phyloP scores from a whole-genome alignment of 2,329 filamentous ascomycete genomes.

The Colletotrichum phormii region DNA sequence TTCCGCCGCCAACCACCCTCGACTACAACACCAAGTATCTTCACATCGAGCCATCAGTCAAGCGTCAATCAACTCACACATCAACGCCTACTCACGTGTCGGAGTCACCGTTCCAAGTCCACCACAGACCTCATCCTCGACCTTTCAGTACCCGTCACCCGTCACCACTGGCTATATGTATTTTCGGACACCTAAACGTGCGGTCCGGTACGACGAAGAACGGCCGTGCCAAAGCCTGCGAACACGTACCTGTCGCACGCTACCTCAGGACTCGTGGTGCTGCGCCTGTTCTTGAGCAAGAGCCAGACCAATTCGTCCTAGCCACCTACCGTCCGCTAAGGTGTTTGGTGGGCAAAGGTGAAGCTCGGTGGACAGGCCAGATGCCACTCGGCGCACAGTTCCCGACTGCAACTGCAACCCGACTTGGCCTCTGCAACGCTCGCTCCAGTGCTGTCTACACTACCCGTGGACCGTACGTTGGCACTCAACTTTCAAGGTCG shows the following conservation, averaged over 20 bases:
- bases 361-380: background rate
- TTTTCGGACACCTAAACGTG: background rate
- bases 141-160: background rate
- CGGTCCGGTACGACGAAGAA: background rate
- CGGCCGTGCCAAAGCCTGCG: background rate
- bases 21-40: background rate
- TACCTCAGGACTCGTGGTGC: background rate
- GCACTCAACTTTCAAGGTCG: slow-evolving; percentile 1
- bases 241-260: slow-evolving; percentile 14
- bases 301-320: background rate
- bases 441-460: slow-evolving; percentile 3
- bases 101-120: background rate
- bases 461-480: background rate
- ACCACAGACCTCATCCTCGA: background rate
- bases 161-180: background rate
- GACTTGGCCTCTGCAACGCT: background rate
- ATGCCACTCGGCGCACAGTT: slow-evolving; percentile 1
- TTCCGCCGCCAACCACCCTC: background rate
- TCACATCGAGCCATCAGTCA: background rate
- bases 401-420: background rate
- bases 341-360: background rate
- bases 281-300: background rate
- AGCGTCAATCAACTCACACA: background rate
- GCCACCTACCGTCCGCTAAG: slow-evolving; percentile 21
- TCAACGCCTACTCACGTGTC: background rate